Percentiles rank a stretch among this genome's conserved stretches.
phyloP scores from a whole-genome alignment of 495 filamentous ascomycete species.

The Penicillium herquei region DNA sequence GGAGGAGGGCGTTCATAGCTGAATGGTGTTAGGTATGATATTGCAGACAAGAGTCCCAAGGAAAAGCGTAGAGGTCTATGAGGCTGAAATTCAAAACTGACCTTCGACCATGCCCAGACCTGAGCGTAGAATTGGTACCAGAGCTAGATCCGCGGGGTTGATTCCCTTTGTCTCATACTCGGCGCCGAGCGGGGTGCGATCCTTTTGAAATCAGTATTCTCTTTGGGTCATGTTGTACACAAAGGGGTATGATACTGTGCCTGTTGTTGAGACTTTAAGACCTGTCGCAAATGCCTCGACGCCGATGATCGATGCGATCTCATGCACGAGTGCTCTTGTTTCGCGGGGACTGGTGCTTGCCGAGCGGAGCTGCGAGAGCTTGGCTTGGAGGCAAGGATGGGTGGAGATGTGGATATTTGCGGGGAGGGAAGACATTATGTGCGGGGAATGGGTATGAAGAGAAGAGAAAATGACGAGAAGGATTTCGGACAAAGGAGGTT shows the following conservation, averaged over 20 bases:
- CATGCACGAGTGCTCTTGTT: slow-evolving; percentile 77
- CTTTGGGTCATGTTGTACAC: not conserved
- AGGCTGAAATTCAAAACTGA: slow-evolving; percentile 20
- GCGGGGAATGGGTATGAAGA: not conserved
- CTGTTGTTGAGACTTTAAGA: slow-evolving; percentile 49
- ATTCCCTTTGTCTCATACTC: slow-evolving; percentile 62
- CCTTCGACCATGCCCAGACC: slow-evolving; percentile 88
- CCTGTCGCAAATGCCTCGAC: slow-evolving; percentile 74
- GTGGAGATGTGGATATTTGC: slow-evolving; percentile 71
- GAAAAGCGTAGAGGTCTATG: not conserved
- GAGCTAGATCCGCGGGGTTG: slow-evolving; percentile 62
- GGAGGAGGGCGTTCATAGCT: slow-evolving; percentile 84
- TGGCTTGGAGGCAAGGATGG: slow-evolving; percentile 83
- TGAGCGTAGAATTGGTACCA: slow-evolving; percentile 91
- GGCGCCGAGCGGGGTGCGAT: slow-evolving; percentile 70
- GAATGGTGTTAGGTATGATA: slow-evolving; percentile 6
- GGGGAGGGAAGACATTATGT: slow-evolving; percentile 14
- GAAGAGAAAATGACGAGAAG: too few species aligned
- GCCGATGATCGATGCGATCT: slow-evolving; percentile 79
- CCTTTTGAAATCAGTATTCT: slow-evolving; percentile 40
- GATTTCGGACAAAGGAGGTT: too few species aligned
- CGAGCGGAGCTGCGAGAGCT: slow-evolving; percentile 86
- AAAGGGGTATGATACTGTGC: slow-evolving; percentile 21
- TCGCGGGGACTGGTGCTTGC: slow-evolving; percentile 65
- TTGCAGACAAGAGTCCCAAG: not conserved